Evolutionary conservation across 176 grass and related monocot species (phyloP), one percentile per base, ranked within the genome.

Genomic region (Carex myosuroides): DNA sequence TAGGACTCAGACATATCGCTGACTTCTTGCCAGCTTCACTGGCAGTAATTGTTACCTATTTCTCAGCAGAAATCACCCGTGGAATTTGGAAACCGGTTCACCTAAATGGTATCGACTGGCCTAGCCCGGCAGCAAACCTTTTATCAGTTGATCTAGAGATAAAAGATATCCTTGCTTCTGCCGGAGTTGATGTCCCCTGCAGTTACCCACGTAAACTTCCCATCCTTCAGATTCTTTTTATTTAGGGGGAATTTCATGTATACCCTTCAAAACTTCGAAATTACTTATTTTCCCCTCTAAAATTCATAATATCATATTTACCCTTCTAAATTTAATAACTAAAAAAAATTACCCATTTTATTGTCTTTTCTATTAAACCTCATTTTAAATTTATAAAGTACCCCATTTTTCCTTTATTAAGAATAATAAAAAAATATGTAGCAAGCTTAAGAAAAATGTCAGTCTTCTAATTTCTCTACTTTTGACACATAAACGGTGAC

Each of bases 161-260:
- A 73, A 92, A 97, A 61, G 94, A 97, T 79, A 66, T 89, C 67
- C 94, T 97, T 82, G 91, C 91, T 82, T 90, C 87, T 59, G 90
- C 88, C 42, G 94, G 91, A 54, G 88, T 97, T 90, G 76, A 90
- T 87, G 68, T 97, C 62, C 79, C 84, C 42, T 85, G 87, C 85
- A 84, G 64, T 88, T 97, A 85, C 81, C 86, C 89, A 64, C 88
- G 67, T 85, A 97, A 9, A 85, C 66, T 16, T 26, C 13, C n/a
- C 59, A 42, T 64, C 58, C 1, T 44, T 42, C 60, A 16, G 8
- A 20, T 41, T 12, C 75, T 32, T 42, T 81, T 39, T 60, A 62
- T 81, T 5, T n/a, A 39, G 37, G 37, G 37, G 5, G 37, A 6
- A 39, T 39, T 39, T 39, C 37, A 39, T 39, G 37, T 39, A 39